Evolutionary conservation across 768 basidiomycete species (phyloP).

Genomic region (Trametes cubensis): DNA sequence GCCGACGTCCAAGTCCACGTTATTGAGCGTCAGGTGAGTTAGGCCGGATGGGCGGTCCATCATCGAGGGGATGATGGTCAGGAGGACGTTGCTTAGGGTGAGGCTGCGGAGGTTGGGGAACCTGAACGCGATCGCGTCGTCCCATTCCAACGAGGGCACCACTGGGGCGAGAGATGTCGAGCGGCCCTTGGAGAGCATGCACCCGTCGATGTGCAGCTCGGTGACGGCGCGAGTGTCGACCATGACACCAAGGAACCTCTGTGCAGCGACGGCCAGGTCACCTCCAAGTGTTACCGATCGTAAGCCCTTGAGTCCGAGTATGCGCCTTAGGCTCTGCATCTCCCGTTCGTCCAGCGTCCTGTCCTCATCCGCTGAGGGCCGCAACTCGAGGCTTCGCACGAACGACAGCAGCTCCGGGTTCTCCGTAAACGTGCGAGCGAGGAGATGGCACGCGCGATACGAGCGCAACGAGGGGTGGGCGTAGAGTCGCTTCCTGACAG

Average conservation of each 20-base stretch:
- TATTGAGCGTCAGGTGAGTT: constrained; percentile 44
- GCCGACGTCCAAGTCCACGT: constrained; percentile 47
- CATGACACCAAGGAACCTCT: constrained; percentile 49
- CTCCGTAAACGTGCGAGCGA: constrained; percentile 45
- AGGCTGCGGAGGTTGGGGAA: constrained; percentile 49
- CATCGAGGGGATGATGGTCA: constrained; percentile 44
- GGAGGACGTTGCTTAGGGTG: constrained; percentile 45
- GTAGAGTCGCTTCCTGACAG: constrained; percentile 50
- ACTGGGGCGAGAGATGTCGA: constrained; percentile 13
- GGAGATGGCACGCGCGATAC: constrained; percentile 43
- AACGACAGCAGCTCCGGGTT: constrained; percentile 41
- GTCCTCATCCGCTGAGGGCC: constrained; percentile 32
- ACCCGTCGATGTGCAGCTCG: constrained; percentile 52
- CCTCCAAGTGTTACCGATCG: constrained; percentile 50
- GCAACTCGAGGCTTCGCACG: constrained; percentile 46
- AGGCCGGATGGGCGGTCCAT: constrained; percentile 41
- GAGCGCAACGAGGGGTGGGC: constrained; percentile 44
- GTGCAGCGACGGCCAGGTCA: constrained; percentile 48
- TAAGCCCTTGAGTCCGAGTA: constrained; percentile 47
- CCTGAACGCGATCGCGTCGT: constrained; percentile 49
- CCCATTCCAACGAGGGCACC: constrained; percentile 53
- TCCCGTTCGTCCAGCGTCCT: constrained; percentile 32
- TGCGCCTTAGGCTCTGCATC: constrained; percentile 42
- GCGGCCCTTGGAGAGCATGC: constrained; percentile 31
- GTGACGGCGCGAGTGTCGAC: constrained; percentile 43